Evolutionary conservation across 441 rosid genomes (phyloP).

Genomic region (Aleurites moluccanus): DNA sequence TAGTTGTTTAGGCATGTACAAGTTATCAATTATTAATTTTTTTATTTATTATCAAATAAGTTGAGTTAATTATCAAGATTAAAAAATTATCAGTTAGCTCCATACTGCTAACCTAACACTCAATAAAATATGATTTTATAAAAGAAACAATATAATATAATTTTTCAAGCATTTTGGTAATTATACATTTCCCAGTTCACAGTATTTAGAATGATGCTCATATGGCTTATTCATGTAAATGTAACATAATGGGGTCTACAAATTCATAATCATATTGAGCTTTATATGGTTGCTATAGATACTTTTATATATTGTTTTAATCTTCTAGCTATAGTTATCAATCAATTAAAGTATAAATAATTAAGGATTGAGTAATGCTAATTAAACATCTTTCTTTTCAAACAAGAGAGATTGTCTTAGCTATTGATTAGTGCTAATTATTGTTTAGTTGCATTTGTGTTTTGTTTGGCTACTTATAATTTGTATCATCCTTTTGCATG

Average conservation of each 20-base stretch:
- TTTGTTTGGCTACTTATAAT: not conserved
- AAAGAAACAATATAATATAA: too few relatives aligned
- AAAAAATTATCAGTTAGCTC: too few relatives aligned
- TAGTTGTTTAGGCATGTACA: too few relatives aligned
- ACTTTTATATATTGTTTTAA: too few relatives aligned
- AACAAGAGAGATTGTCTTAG: not conserved
- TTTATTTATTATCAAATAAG: too few relatives aligned
- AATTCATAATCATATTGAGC: not conserved
- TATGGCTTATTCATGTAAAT: not conserved
- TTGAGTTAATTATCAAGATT: too few relatives aligned
- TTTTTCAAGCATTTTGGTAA: too few relatives aligned
- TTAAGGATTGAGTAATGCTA: not conserved
- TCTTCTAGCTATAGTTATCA: not conserved
- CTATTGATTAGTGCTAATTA: not conserved
- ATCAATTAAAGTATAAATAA: not conserved
- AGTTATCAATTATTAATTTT: too few relatives aligned
- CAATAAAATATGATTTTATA: too few relatives aligned
- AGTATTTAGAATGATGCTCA: not conserved
- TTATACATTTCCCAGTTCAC: too few relatives aligned
- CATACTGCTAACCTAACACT: too few relatives aligned
- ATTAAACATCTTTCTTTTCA: not conserved
- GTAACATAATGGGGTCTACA: slow-evolving; percentile 1
- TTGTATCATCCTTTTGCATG: not conserved
- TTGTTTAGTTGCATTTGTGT: not conserved
- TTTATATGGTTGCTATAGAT: not conserved